Evolutionary conservation across 169 alveolate species (phyloP), one percentile per base, ranked within the genome.

Genomic region (Eimeria praecox): DNA sequence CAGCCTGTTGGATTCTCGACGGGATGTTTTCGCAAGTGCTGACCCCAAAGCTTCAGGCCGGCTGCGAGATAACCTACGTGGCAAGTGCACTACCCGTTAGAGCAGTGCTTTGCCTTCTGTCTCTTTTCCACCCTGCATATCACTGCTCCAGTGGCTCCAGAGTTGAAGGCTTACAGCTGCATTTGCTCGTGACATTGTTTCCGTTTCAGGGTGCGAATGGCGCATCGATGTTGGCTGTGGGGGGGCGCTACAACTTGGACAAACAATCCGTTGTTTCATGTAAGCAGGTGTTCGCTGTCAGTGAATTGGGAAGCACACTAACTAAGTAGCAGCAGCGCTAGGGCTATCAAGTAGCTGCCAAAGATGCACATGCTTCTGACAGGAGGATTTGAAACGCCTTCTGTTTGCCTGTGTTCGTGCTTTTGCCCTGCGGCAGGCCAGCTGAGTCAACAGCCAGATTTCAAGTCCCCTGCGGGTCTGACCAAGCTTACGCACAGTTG

Each of bases 11-110:
- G 98, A 97, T 98, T 49, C 90, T 98, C 89, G 98, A 98, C 95
- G 98, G 98, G 46, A 52, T 91, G 38, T 98, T 97, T 95, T 97
- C 99, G 5, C 99, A 98, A 78, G 97, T 97, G 94, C 90, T 98
- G 40, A 94, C 98, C 22, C 98, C 97, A 35, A 96, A 95, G 69
- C 96, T 98, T 59, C 98, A 98, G 78, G 96, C 98, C 33, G 99
- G 99, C 27, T 98, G 98, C 30, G 99, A 98, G 86, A 94, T 98
- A 85, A 98, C 99, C 9, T 98, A 97, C 95, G 97, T 98, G 71
- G 96, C 88, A 64, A 80, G 96, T 82, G 54, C 69, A 75, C 12
- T 49, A 24, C 90, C 87, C 56, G n/a, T n/a, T 59, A n/a, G n/a
- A 52, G 62, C 62, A 52, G 18, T 1, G 62, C 5, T 12, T 1